Base-by-base conservation (phyloP, 1,284 basidiomycete genomes). In the Cutaneotrichosporon daszewskae region DNA sequence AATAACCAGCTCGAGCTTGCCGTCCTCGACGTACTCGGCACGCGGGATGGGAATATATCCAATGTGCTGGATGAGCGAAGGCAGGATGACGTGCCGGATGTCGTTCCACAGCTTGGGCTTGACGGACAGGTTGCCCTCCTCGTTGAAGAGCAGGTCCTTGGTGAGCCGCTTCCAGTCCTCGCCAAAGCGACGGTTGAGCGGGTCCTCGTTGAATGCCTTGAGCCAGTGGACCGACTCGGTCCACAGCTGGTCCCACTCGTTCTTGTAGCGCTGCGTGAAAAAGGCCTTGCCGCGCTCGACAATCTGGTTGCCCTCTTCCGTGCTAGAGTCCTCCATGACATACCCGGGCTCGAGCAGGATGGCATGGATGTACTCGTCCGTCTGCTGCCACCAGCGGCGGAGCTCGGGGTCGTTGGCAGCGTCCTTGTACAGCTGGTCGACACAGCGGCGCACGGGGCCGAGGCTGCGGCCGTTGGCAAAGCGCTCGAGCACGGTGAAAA, bases 21-120 rank as follows among this genome's bases (percentile, higher is more conserved):
- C n/a, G 39, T 85, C 81, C 65, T 91, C 87, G n/a, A 82, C 83
- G 73, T 90, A 92, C 71, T 95, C 90, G 68, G 89, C 81, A 35
- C 87, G 81, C 0, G 87, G 90, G 54, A 95, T 90, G 19, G 92
- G 92, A 43, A 97, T 72, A 68, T 90, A 89, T 18, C 88, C 88
- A 51, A 89, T 75, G 20, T 69, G 81, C 40, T 83, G 77, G 63
- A 92, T 81, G 41, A 95, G 66, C 17, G 79, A 73, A 17, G 92
- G 92, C 1, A 95, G 63, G 57, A 96, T 87, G 51, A 88, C 82
- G 39, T 77, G 76, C 32, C 88, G 75, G 36, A 97, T 80, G 68
- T 81, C 92, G 50, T 79, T 77, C 91, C 91, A 95, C 12, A 96
- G 74, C 32, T 82, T 76, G 40, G 83, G 79, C 77, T 98, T 97